Base-by-base conservation (phyloP, 257 asterid species). In the Scutellaria minor region DNA sequence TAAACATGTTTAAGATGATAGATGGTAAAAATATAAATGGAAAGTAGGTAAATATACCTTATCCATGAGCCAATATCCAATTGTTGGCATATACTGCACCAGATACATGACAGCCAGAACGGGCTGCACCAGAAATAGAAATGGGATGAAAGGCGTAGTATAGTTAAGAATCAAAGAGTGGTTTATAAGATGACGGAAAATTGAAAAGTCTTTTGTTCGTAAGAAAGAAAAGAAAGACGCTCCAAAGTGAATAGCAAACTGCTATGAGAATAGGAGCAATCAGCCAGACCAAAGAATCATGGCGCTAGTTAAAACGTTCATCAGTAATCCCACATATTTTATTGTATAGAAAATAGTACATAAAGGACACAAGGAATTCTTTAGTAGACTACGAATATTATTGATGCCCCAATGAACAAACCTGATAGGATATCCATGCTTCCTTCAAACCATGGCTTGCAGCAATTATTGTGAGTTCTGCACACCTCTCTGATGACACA, bases 341-440 rank as follows among this genome's bases (percentile, higher is more conserved):
- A 14, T 50, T 37, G 52, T 48, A 48, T 12, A 50, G 50, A 18
- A 18, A 61, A 44, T 31, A 22, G 46, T 39, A 13, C 37, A 8
- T 14, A 15, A 9, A 60, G 31, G 62, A 15, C 22, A 58, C 37
- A 20, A 8, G 56, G 56, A 24, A 61, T 46, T 47, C 39, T 56
- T 46, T n/a, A 56, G 6, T 9, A 42, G n/a, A 61, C 35, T 22
- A 54, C 9, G 24, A 68, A 46, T 15, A 48, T 60, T 10, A 35
- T 64, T 63, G 54, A 66, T 37, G 73, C 74, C 76, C 61, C 45
- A 66, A 22, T 56, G 20, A 5, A 52, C 27, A 56, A 52, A 91
- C 99, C 97, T 94, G 98, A 82, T 87, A 85, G 7, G 99, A 94
- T 80, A 94, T 94, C 99, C 99, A 94, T 42, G 90, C 98, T 80